Evolutionary conservation across 257 asterid genomes (phyloP).

Genomic region (Leptodermis oblonga): DNA sequence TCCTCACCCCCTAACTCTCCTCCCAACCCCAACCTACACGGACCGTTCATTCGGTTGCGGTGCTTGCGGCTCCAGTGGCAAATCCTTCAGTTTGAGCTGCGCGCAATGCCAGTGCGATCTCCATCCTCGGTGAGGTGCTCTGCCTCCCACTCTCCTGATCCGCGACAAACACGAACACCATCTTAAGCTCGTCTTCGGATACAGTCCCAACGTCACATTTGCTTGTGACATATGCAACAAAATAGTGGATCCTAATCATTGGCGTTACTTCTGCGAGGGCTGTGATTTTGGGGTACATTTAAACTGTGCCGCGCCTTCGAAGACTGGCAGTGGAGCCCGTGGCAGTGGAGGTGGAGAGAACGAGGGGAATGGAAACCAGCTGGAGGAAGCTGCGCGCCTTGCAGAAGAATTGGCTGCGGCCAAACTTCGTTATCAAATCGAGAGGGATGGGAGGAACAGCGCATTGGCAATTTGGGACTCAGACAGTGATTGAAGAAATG

Average conservation of each 20-base stretch:
- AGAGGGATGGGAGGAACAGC: too few relatives aligned
- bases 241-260: not conserved
- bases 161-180: slow-evolving; percentile 17
- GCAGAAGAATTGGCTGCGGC: too few relatives aligned
- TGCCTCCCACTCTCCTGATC: slow-evolving; percentile 4
- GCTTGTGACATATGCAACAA: slow-evolving; percentile 23
- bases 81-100: slow-evolving; percentile 23
- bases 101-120: slow-evolving; percentile 33
- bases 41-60: slow-evolving; percentile 19
- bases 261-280: slow-evolving; percentile 30
- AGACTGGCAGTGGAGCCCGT: too few relatives aligned
- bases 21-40: slow-evolving; percentile 29
- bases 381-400: not conserved
- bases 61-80: slow-evolving; percentile 28
- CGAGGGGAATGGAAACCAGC: not conserved
- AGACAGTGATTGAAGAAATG: too few relatives aligned
- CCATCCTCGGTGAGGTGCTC: slow-evolving; percentile 26
- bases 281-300: slow-evolving; percentile 32
- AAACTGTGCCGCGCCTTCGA: not conserved
- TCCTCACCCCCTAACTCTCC: slow-evolving; percentile 34
- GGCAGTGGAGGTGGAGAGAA: not conserved
- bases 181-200: slow-evolving; percentile 17
- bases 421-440: too few relatives aligned
- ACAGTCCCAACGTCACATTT: slow-evolving; percentile 3
- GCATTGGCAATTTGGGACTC: too few relatives aligned